Evolutionary conservation across 2,329 filamentous ascomycete species (phyloP).

Genomic region (Mycosphaerelloides madeirae): DNA sequence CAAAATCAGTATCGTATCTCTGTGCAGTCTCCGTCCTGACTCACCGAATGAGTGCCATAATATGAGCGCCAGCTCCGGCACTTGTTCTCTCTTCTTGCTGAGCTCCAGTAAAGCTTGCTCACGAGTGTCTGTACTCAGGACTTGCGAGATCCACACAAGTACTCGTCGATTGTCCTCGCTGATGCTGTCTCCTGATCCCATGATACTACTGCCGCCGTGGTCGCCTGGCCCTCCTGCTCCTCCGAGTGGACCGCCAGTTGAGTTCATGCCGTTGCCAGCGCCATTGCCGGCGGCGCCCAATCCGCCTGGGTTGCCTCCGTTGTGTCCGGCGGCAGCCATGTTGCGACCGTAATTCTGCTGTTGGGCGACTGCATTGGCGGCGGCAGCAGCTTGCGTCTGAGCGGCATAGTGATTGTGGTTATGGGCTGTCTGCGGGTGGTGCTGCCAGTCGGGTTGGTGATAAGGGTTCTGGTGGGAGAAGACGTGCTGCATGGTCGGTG

Average conservation of each 20-base stretch:
- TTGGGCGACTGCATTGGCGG: constrained; percentile 38
- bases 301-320: constrained; percentile 27
- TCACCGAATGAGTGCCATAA: constrained; percentile 97
- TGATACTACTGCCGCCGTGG: constrained; percentile 29
- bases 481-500: constrained; percentile 46
- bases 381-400: constrained; percentile 45
- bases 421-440: constrained; percentile 52
- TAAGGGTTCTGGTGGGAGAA: constrained; percentile 57
- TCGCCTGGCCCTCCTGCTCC: constrained; percentile 14
- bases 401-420: constrained; percentile 39
- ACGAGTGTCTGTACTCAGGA: constrained; percentile 79
- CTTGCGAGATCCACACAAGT: constrained; percentile 86
- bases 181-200: constrained; percentile 31
- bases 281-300: constrained; percentile 11
- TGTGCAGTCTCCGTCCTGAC: constrained; percentile 27
- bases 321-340: constrained; percentile 34
- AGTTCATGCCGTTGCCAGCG: constrained; percentile 27
- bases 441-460: constrained; percentile 66
- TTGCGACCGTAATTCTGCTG: constrained; percentile 31
- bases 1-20: constrained; percentile 16
- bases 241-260: constrained; percentile 14
- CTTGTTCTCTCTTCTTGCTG: constrained; percentile 97
- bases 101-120: constrained; percentile 90
- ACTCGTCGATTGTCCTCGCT: constrained; percentile 84
- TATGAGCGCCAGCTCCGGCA: constrained; percentile 91